Evolutionary conservation across 495 filamentous ascomycete species (phyloP), one percentile per base, ranked within the genome.

Genomic region (Oidiodendron maius): DNA sequence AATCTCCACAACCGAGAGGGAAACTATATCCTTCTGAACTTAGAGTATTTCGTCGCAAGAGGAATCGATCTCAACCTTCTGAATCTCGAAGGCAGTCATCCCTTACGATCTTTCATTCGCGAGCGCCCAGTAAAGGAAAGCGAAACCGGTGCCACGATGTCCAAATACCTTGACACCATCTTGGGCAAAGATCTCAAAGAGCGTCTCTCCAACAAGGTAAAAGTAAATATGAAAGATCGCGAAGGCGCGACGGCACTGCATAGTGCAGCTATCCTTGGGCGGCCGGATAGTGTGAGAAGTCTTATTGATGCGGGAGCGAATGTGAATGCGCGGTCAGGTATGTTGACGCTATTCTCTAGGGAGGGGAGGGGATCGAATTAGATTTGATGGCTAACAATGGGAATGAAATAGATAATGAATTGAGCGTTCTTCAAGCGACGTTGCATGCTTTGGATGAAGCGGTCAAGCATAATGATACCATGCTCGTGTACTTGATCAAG

Each of bases 91-190:
- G 41, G 40, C 2, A 17, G 51, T 4, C 22, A 20, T 6, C 55
- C 55, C 8, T 40, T 58, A 20, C 25, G 20, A 2, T 36, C 46
- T n/a, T 53, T 53, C 35, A 47, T 53, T n/a, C 15, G 41, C 12
- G 25, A 58, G 2, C 24, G 49, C 13, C 42, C 45, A 10, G 17
- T 8, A 12, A 18, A 42, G n/a, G 41, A 39, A 15, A 16, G 18
- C 4, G 55, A 58, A 18, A 58, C 55, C 2, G 55, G 55, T 13
- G 55, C 55, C 5, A 58, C 55, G 8, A 46, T 58, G 46, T 54
- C 44, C 4, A 53, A 51, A 46, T 58, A 58, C 22, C 46, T 58
- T 10, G 55, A 58, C 22, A 16, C 46, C 13, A 15, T 58, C 2
- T 36, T 58, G 11, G 50, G 46, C 24, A 40, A 42, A 22, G 39